Evolutionary conservation across 495 filamentous ascomycete genomes (phyloP).

Genomic region (Pyrenopolyporus hunteri): DNA sequence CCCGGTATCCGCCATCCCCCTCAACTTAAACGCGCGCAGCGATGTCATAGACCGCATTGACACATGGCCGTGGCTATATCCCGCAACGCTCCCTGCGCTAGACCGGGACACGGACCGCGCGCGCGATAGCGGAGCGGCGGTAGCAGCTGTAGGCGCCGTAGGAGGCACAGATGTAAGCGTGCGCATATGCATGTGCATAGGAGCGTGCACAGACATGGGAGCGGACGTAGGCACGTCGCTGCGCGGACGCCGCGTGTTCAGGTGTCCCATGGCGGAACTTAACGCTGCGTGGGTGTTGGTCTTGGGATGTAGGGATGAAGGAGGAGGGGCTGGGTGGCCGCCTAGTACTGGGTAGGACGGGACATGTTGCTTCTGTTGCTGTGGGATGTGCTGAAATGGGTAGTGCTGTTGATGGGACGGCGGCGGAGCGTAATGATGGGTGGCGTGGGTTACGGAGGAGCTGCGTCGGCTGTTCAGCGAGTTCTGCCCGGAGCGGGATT

Average conservation of each 20-base stretch:
- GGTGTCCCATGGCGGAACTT: constrained; percentile 16
- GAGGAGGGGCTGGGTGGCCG: constrained; percentile 19
- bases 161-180: too few relatives aligned
- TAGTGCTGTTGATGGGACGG: not conserved
- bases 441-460: constrained; percentile 2
- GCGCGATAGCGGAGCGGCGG: too few relatives aligned
- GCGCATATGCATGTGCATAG: not conserved
- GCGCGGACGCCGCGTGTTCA: constrained; percentile 16
- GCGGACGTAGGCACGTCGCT: not conserved
- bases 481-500: constrained; percentile 14
- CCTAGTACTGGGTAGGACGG: constrained; percentile 33
- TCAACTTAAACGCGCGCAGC: constrained; percentile 34
- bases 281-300: constrained; percentile 12
- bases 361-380: not conserved
- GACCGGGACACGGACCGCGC: constrained; percentile 19
- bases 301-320: constrained; percentile 4
- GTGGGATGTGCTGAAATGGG: too few relatives aligned
- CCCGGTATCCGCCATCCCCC: constrained; percentile 12
- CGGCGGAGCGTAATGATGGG: not conserved
- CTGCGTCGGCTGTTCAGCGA: constrained; percentile 20
- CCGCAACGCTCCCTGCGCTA: constrained; percentile 16
- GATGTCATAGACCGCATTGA: constrained; percentile 28
- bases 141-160: too few relatives aligned
- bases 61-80: constrained; percentile 20
- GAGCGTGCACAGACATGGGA: not conserved